Conservation (phyloP, 2,329 filamentous ascomycete species). For the Fusarium heterosporum region DNA sequence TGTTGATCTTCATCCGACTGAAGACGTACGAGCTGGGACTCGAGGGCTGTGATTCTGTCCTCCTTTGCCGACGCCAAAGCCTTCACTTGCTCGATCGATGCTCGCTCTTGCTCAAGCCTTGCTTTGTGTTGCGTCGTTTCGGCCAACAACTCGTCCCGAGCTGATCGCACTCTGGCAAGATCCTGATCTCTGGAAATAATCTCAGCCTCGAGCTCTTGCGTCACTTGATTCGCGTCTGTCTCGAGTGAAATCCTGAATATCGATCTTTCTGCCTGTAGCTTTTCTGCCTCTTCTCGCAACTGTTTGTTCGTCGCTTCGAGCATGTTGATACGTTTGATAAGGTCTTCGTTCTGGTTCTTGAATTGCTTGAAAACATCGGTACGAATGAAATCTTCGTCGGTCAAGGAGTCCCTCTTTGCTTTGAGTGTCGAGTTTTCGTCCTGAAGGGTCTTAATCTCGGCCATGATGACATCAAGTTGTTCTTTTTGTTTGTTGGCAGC, state of each 20-base stretch:
- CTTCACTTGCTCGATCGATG: constrained; percentile 77
- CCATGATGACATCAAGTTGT: constrained; percentile 82
- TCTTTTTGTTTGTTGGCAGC: constrained; percentile 86
- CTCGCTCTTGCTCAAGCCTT: constrained; percentile 79
- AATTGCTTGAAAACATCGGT: constrained; percentile 95
- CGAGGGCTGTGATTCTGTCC: constrained; percentile 82
- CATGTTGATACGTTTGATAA: constrained; percentile 91
- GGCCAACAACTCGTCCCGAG: constrained; percentile 85
- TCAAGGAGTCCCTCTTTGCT: constrained; percentile 74
- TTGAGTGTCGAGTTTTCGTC: constrained; percentile 84
- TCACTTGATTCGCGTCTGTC: constrained; percentile 77
- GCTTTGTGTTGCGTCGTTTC: constrained; percentile 84
- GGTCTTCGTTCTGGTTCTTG: constrained; percentile 89
- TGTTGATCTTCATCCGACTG: constrained; percentile 61
- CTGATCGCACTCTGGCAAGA: constrained; percentile 84
- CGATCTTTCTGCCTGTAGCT: constrained; percentile 85
- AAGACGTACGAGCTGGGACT: constrained; percentile 83
- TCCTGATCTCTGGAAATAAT: constrained; percentile 85
- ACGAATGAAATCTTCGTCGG: constrained; percentile 93
- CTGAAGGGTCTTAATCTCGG: constrained; percentile 78
- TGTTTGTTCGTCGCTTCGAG: constrained; percentile 89
- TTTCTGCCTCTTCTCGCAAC: constrained; percentile 85
- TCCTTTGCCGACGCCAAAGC: constrained; percentile 84
- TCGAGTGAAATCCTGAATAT: constrained; percentile 85
- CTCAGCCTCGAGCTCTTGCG: constrained; percentile 84